Percentiles rank a stretch among this genome's conserved stretches.
Evolutionary conservation across 345 rosid genomes (phyloP).

Genomic region (Corchorus olitorius): DNA sequence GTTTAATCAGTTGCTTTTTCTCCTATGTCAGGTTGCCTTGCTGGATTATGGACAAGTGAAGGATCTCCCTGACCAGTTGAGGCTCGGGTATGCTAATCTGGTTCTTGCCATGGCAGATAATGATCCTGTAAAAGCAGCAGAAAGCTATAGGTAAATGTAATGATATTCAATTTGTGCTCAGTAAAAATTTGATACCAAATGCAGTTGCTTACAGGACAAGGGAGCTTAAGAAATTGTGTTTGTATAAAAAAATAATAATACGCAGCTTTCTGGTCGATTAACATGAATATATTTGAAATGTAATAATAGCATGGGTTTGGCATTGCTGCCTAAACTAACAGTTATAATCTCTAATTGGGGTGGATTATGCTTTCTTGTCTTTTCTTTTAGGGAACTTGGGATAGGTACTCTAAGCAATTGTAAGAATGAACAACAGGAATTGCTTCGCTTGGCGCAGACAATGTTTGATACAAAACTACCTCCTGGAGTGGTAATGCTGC

Average conservation of each 20-base stretch:
- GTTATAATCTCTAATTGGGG: neutral
- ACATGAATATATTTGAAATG: neutral
- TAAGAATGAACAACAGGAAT: slow-evolving; percentile 66
- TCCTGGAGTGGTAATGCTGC: slow-evolving; percentile 73
- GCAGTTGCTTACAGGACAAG: slow-evolving; percentile 8
- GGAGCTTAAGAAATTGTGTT: slow-evolving; percentile 1
- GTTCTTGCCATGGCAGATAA: slow-evolving; percentile 84
- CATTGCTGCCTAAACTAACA: neutral
- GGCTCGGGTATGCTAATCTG: slow-evolving; percentile 89
- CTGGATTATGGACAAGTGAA: slow-evolving; percentile 97
- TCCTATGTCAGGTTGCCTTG: slow-evolving; percentile 71
- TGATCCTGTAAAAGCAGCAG: slow-evolving; percentile 55
- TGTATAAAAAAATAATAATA: slow-evolving; percentile 8
- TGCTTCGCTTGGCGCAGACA: slow-evolving; percentile 72
- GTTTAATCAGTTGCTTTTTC: slow-evolving; percentile 25
- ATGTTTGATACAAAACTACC: slow-evolving; percentile 93
- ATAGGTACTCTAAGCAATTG: slow-evolving; percentile 63
- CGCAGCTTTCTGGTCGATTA: neutral
- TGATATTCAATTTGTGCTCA: slow-evolving; percentile 5
- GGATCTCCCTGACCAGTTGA: slow-evolving; percentile 81
- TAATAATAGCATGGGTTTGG: neutral
- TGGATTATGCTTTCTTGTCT: neutral
- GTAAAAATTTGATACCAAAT: slow-evolving; percentile 2
- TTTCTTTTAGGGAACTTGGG: slow-evolving; percentile 73
- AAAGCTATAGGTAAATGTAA: slow-evolving; percentile 71